Conservation (phyloP, 805 yeast genomes). For the Barnettozyma wickerhamii region DNA sequence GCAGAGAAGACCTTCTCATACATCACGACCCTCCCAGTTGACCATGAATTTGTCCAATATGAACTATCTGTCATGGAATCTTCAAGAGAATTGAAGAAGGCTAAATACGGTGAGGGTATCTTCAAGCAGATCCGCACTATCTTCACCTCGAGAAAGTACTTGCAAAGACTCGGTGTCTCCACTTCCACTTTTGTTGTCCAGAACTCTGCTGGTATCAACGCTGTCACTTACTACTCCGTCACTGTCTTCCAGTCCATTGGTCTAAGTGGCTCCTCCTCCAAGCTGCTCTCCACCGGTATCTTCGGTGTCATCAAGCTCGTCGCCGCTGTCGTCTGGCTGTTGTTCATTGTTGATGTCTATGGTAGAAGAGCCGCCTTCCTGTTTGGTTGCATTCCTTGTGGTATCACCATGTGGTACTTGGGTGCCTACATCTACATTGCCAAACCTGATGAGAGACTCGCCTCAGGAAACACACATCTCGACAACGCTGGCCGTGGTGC, state of each 20-base stretch:
- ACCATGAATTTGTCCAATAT: slow-evolving; percentile 36
- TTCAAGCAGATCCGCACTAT: slow-evolving; percentile 36
- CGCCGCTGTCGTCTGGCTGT: slow-evolving; percentile 13
- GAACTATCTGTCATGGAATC: slow-evolving; percentile 32
- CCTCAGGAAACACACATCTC: slow-evolving; percentile 1
- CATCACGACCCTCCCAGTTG: slow-evolving; percentile 35
- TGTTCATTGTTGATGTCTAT: slow-evolving; percentile 13
- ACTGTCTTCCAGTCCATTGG: slow-evolving; percentile 47
- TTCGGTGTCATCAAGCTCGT: slow-evolving; percentile 49
- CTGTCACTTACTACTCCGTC: slow-evolving; percentile 49
- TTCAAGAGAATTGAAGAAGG: slow-evolving; percentile 24
- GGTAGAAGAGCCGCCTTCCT: slow-evolving; percentile 15
- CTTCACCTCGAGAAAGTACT: slow-evolving; percentile 26
- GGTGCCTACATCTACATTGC: slow-evolving; percentile 15
- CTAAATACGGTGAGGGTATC: slow-evolving; percentile 33
- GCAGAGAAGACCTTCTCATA: slow-evolving; percentile 34
- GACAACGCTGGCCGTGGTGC: slow-evolving; percentile 20
- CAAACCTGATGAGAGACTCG: slow-evolving; percentile 5
- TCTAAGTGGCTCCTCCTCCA: slow-evolving; percentile 38
- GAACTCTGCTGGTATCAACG: slow-evolving; percentile 46
- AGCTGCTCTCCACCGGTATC: slow-evolving; percentile 46
- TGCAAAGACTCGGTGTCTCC: slow-evolving; percentile 35
- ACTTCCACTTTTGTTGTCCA: slow-evolving; percentile 39
- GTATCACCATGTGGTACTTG: slow-evolving; percentile 15
- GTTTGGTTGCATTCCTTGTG: slow-evolving; percentile 11